Evolutionary conservation across 441 rosid genomes (phyloP).

Genomic region (Mallotus japonicus): DNA sequence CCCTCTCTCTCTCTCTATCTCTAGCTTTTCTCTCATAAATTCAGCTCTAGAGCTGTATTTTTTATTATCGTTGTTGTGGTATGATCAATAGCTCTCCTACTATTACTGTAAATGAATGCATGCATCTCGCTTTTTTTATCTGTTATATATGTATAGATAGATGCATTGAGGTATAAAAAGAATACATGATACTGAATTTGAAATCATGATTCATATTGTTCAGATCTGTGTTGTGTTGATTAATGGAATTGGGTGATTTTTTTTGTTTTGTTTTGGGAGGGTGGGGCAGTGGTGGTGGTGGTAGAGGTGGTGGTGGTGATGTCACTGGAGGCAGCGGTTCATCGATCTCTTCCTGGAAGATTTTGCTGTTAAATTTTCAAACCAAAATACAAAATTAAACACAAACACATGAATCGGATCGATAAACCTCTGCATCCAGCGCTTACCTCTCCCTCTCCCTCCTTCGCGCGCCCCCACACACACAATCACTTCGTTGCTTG

Average conservation of each 20-base stretch:
- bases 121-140: constrained; percentile 7
- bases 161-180: no score
- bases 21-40: no score
- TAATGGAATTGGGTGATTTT: no score
- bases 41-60: no score
- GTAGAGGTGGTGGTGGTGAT: constrained; percentile 22
- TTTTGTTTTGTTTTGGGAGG: neutral
- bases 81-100: constrained; percentile 5
- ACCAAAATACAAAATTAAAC: neutral
- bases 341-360: constrained; percentile 83
- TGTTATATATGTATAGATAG: neutral
- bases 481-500: neutral
- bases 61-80: no score
- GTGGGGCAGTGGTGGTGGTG: no score
- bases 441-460: constrained; percentile 30
- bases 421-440: constrained; percentile 99
- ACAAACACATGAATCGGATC: constrained; percentile 75
- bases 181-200: neutral
- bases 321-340: constrained; percentile 99
- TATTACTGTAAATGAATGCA: neutral
- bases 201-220: neutral
- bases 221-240: constrained; percentile 4
- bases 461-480: no score
- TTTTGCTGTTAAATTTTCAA: constrained; percentile 23
- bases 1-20: no score